Base-by-base conservation (phyloP, 2,329 filamentous ascomycete genomes). In the Colletotrichum musicola region DNA sequence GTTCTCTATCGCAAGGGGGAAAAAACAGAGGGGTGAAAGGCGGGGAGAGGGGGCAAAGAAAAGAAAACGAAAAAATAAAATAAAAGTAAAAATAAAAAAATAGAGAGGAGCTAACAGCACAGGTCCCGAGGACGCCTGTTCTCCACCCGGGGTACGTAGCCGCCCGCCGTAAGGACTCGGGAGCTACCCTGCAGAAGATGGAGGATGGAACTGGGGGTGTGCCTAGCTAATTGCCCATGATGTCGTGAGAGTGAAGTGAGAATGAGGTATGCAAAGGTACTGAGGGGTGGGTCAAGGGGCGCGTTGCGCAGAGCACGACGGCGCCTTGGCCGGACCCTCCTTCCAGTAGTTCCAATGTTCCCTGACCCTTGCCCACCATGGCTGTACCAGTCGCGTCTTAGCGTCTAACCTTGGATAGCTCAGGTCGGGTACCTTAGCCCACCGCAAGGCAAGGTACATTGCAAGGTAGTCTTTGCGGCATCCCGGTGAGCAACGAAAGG, bases 71-170 rank as follows among this genome's bases (percentile, higher is more conserved):
- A 58, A 30, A 58, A 46, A n/a, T n/a, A n/a, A 14, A 10, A 58
- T 27, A 14, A 56, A 42, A 10, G 2, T n/a, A 27, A 57, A 44
- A 44, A 42, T 44, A 46, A 27, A 2, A 27, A 2, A 16, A 22
- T 42, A 30, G 50, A 25, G 46, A 56, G 56, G 30, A 35, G 30
- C 6, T 35, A 35, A 35, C 30, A 35, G 38, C 38, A 35, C 35
- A 53, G 40, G 46, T 20, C 16, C 30, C 50, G 27, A 50, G n/a
- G 30, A 55, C 62, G 60, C 56, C 6, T 20, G 27, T 60, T 6
- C 53, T 20, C 66, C 55, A 60, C 55, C 62, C 62, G 65, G 62
- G 66, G 62, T 69, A 60, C 66, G 62, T 66, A 66, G 62, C 66
- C 66, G 55, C 66, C 50, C 50, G 30, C 61, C 65, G 62, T 56